Base-by-base conservation (phyloP, 106 monocot genomes). In the Iris macrosiphon region DNA sequence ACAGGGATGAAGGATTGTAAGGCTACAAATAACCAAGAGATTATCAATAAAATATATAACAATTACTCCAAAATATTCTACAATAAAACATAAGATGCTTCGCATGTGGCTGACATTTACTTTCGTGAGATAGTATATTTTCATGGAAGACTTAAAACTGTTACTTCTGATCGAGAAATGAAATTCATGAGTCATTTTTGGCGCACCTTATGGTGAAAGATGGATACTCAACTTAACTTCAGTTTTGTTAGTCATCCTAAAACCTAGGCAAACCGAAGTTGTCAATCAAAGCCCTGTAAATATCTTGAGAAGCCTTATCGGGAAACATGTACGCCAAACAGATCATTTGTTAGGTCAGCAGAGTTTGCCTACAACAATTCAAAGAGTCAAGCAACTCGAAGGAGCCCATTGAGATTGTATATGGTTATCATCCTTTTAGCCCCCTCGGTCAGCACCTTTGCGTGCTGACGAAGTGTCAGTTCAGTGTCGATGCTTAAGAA, bases 141-240 rank as follows among this genome's bases (percentile, higher is more conserved):
- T n/a, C n/a, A n/a, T n/a, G n/a, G n/a, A n/a, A n/a, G n/a, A n/a
- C n/a, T n/a, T n/a, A n/a, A n/a, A n/a, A n/a, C n/a, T n/a, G n/a
- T n/a, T n/a, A n/a, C n/a, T n/a, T n/a, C n/a, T n/a, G n/a, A n/a
- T n/a, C 24, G 4, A n/a, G n/a, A n/a, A n/a, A n/a, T n/a, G n/a
- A n/a, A 52, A 27, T 52, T 52, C 14, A 28, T 31, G 31, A 52
- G 52, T 52, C 29, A 52, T 31, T 52, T 52, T 29, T 30, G 52
- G 52, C 52, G 29, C 4, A 52, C 52, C 26, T 27, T 52, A 13
- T 52, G 52, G 52, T 5, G 52, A 27, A 52, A 52, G 17, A 3
- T 52, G 3, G 29, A 15, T n/a, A n/a, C n/a, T n/a, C n/a, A n/a
- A 21, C 26, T 52, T 14, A 2, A 52, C 1, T 52, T 52, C 52